These are phyloP conservation scores for Cryphonectria naterciae DNA, from an alignment of 2,329 filamentous ascomycete species.

Conservation along the genomic window DNA sequence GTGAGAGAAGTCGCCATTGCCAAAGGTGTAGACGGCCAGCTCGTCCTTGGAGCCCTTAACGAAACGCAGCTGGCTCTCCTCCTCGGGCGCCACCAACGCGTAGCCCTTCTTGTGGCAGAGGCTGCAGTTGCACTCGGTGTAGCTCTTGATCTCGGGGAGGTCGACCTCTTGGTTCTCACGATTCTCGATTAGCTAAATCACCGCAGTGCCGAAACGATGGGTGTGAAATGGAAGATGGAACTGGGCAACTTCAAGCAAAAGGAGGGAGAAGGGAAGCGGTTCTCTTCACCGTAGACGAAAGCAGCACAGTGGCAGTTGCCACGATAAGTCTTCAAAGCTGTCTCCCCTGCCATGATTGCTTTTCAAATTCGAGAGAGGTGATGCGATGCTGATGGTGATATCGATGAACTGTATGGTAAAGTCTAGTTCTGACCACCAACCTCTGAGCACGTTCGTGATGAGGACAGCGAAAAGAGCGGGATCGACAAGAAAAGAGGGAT, in stretches of 20 bases:
- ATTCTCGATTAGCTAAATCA: not conserved
- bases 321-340: conserved; percentile 47
- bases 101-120: conserved; percentile 60
- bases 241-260: not conserved
- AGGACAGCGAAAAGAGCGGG: not conserved
- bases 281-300: conserved; percentile 51
- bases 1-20: conserved; percentile 41
- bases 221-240: not conserved
- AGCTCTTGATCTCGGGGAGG: conserved; percentile 59
- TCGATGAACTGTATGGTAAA: not conserved
- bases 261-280: conserved; percentile 35
- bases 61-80: conserved; percentile 43
- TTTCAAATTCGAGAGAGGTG: not conserved
- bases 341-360: conserved; percentile 20
- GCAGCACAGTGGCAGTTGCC: conserved; percentile 63
- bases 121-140: conserved; percentile 67
- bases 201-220: not conserved
- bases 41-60: conserved; percentile 49
- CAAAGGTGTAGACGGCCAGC: conserved; percentile 51
- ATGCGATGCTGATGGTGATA: not conserved
- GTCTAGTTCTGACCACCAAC: not conserved
- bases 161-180: conserved; percentile 4
- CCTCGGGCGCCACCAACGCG: conserved; percentile 41
- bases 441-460: not conserved
- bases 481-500: not conserved